Conservation (phyloP, 768 basidiomycete genomes). For the Macrolepiota fuliginosa region DNA sequence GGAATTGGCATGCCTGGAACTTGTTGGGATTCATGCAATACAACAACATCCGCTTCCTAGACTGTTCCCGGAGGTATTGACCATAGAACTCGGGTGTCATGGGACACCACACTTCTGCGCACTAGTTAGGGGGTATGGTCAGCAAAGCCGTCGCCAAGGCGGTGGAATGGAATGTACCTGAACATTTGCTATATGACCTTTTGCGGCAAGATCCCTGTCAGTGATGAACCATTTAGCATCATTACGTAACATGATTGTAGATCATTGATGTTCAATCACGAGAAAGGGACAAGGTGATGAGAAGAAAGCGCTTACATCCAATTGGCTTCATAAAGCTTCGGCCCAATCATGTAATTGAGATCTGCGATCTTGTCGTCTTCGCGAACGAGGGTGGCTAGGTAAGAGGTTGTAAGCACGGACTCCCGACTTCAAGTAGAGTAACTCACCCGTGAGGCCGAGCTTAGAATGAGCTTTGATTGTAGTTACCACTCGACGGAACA, state of each 20-base stretch:
- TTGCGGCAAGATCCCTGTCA: conserved; percentile 86
- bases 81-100: conserved; percentile 99
- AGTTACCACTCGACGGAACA: conserved; percentile 97
- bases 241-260: conserved; percentile 17
- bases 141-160: background rate
- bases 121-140: conserved; percentile 44
- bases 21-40: conserved; percentile 99
- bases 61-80: conserved; percentile 92
- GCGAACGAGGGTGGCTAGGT: conserved; percentile 89
- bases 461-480: conserved; percentile 99
- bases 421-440: conserved; percentile 4
- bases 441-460: conserved; percentile 88
- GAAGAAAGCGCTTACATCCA: conserved; percentile 71
- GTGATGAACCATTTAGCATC: conserved; percentile 13
- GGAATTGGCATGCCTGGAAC: conserved; percentile 98
- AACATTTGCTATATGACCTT: conserved; percentile 99
- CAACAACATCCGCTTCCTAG: conserved; percentile 90
- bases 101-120: conserved; percentile 99
- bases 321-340: conserved; percentile 98
- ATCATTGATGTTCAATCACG: conserved; percentile 3
- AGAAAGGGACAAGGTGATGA: background rate
- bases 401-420: background rate
- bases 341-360: conserved; percentile 98
- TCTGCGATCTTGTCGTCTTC: conserved; percentile 99
- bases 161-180: conserved; percentile 57